Base-by-base conservation (phyloP, 495 filamentous ascomycete genomes). In the Hypoxylon crocopeplum region DNA sequence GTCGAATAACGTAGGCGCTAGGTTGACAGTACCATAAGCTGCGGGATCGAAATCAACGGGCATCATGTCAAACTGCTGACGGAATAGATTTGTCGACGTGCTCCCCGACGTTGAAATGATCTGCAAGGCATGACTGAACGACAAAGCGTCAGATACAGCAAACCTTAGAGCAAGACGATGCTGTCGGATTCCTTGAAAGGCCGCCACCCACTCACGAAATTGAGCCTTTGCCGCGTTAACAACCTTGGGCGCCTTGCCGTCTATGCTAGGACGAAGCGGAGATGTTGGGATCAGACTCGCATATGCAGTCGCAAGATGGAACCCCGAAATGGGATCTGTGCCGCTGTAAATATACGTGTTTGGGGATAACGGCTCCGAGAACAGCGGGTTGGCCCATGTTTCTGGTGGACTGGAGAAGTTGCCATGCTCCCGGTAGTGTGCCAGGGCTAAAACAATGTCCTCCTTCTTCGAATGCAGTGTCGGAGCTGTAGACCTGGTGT, bases 191-290 rank as follows among this genome's bases (percentile, higher is more conserved):
- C 56, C 40, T n/a, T 51, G 46, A 51, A 77, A 73, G 0, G 75
- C 68, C 13, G 51, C 30, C 1, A 56, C 61, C 76, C 75, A 77
- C 12, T 59, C 56, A 10, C 34, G n/a, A 22, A 75, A 76, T 48
- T 75, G 66, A 27, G 62, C 19, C 33, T 53, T 58, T 0, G 72
- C 71, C 5, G 64, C 62, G 8, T 32, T 27, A 1, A 63, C 17
- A 7, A 70, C 16, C 7, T 38, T 44, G n/a, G 33, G 7, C 2
- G 48, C 19, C 12, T 22, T 27, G 7, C 46, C 27, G 4, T 52
- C 15, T 5, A 19, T 39, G 5, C 12, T 15, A n/a, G 52, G 51
- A 16, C 36, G 37, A 40, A 66, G 62, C 27, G 62, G 62, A 8
- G 62, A 66, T 6, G 24, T 19, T 30, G 50, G 46, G 12, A 42